Base-by-base conservation (phyloP, 805 yeast genomes). In the Starmerella davenportii region DNA sequence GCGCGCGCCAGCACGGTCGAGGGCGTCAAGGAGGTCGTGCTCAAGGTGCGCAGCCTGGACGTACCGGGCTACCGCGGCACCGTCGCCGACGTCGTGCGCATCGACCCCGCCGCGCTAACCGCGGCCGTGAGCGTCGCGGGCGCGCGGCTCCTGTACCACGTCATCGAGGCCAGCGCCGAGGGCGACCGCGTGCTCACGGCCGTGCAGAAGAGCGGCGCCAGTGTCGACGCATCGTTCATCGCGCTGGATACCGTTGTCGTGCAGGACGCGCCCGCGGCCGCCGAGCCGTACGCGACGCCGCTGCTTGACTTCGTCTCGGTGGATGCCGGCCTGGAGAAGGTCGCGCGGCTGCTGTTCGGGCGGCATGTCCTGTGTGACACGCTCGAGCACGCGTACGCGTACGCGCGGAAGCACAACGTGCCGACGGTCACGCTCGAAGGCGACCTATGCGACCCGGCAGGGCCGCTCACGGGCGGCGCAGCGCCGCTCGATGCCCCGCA, bases 91-190 rank as follows among this genome's bases (percentile, higher is more conserved):
- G 62, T 90, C 24, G 77, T 90, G 38, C 68, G 68, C 40, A 87
- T 81, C 3, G 77, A 77, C 46, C 84, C 78, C 38, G 79, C 79
- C 51, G 85, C 81, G 53, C 76, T 76, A 51, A 68, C 74, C 1
- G 93, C 95, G 1, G 80, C 76, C 1, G 96, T 90, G 54, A 85
- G 79, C 2, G 70, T 82, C 35, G 95, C 93, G 18, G 95, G 95
- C 1, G 74, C 71, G 43, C 69, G 92, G 2, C 60, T 90, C 38
- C 85, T 84, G 51, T 81, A 87, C 54, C 73, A 87, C 23, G 90
- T 90, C 19, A 96, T 87, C 13, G 93, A 84, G 51, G 74, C 67
- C 31, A 94, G 87, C 44, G 74, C 69, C 38, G 80, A 93, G 2
- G 96, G 95, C 0, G 76, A 76, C 33, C 84, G 81, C 53, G 62